Percentiles rank a stretch among this genome's conserved stretches.
These are phyloP conservation scores for Talaromyces sp. DNA, from an alignment of 2,329 filamentous ascomycete genomes.

Conservation along the genomic window DNA sequence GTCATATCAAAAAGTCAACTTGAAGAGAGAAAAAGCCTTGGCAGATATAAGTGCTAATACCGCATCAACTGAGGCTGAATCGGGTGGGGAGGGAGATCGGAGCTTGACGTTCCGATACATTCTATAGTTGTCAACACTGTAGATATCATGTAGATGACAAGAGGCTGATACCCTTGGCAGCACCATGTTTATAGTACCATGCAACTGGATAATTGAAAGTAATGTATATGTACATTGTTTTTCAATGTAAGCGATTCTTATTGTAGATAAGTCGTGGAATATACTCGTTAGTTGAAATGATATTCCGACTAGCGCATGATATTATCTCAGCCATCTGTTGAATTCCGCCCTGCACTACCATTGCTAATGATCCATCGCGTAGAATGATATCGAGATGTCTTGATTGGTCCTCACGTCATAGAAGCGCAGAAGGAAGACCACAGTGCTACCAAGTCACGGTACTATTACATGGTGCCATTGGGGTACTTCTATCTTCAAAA, in stretches of 20 bases:
- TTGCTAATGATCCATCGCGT: too few species aligned
- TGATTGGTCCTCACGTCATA: too few species aligned
- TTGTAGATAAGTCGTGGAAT: neutral
- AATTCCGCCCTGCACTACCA: too few species aligned
- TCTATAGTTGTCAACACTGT: neutral
- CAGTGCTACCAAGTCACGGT: too few species aligned
- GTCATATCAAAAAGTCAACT: slow-evolving; percentile 55
- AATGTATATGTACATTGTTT: neutral
- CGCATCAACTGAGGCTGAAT: neutral
- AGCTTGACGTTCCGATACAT: neutral
- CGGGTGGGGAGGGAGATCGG: neutral
- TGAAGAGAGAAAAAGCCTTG: neutral
- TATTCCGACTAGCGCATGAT: too few species aligned
- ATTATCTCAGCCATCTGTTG: too few species aligned
- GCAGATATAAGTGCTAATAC: neutral
- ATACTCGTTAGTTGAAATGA: too few species aligned
- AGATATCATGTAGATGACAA: neutral
- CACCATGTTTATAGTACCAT: neutral
- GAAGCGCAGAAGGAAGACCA: too few species aligned
- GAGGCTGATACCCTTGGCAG: neutral
- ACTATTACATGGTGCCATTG: too few species aligned
- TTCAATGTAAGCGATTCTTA: neutral
- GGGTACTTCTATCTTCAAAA: too few species aligned
- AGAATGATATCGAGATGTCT: too few species aligned
- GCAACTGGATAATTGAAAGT: neutral